phyloP scores from a whole-genome alignment of 1,139 yeast genomes.

The Ogataea hybrid region DNA sequence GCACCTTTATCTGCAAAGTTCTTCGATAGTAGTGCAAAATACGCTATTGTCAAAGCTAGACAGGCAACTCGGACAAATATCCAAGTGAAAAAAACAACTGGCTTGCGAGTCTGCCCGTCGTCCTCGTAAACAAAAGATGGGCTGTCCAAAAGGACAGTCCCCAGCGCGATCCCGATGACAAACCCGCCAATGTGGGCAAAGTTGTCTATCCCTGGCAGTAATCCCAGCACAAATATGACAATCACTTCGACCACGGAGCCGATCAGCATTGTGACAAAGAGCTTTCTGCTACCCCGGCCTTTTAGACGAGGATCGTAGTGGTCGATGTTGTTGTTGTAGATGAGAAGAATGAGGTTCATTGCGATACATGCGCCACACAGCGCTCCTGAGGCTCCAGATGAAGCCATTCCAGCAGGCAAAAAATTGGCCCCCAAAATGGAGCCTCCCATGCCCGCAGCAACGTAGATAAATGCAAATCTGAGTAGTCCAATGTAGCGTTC shows the following conservation, averaged over 20 bases:
- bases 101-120: constrained; percentile 17
- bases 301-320: constrained; percentile 40
- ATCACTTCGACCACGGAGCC: constrained; percentile 57
- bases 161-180: constrained; percentile 56
- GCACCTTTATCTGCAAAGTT: constrained; percentile 49
- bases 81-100: constrained; percentile 47
- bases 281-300: constrained; percentile 32
- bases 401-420: constrained; percentile 66
- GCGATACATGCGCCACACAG: constrained; percentile 66
- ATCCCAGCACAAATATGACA: constrained; percentile 61
- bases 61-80: constrained; percentile 44
- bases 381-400: constrained; percentile 77
- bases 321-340: constrained; percentile 52
- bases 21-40: constrained; percentile 47
- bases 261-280: constrained; percentile 43
- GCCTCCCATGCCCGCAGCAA: constrained; percentile 66
- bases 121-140: constrained; percentile 48
- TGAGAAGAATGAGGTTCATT: constrained; percentile 54
- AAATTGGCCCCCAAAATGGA: constrained; percentile 70
- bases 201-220: constrained; percentile 74
- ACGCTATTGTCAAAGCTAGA: constrained; percentile 47
- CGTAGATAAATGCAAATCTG: constrained; percentile 55
- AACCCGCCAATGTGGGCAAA: constrained; percentile 80
- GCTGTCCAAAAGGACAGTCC: constrained; percentile 54
- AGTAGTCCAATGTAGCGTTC: constrained; percentile 59